These are phyloP conservation scores for Plasmodium knowlesi DNA, from an alignment of 169 alveolate genomes.

Conservation along the genomic window DNA sequence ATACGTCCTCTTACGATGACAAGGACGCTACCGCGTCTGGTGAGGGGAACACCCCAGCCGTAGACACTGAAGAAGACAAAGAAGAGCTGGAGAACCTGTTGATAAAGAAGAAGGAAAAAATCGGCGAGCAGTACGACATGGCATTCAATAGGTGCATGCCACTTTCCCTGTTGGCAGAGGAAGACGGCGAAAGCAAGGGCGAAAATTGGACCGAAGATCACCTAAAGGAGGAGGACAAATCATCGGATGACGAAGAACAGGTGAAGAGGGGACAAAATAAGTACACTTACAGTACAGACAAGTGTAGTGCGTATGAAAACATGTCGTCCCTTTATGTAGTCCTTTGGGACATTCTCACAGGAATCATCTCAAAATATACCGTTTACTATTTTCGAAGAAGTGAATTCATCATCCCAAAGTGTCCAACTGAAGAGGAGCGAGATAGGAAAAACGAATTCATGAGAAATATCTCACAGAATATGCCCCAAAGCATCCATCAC, in stretches of 20 bases:
- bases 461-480: constrained; percentile 43
- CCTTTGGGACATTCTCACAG: constrained; percentile 69
- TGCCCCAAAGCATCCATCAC: constrained; percentile 25
- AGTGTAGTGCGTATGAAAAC: constrained; percentile 15
- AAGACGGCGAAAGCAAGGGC: background rate
- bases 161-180: background rate
- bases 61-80: background rate
- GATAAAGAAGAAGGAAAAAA: constrained; percentile 39
- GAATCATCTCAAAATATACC: constrained; percentile 50
- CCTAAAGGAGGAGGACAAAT: background rate
- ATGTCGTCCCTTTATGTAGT: constrained; percentile 70
- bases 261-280: background rate
- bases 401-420: constrained; percentile 30
- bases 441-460: constrained; percentile 67
- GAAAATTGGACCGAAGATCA: background rate
- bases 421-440: constrained; percentile 38
- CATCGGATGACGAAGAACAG: background rate
- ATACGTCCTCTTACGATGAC: background rate
- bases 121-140: constrained; percentile 27
- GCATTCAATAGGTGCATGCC: background rate
- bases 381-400: constrained; percentile 13
- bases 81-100: background rate
- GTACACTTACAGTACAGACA: constrained; percentile 12
- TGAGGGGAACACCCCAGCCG: background rate
- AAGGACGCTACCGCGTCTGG: background rate